Base-by-base conservation (phyloP, 148 eudicot genomes). In the Nepenthes gracilis region DNA sequence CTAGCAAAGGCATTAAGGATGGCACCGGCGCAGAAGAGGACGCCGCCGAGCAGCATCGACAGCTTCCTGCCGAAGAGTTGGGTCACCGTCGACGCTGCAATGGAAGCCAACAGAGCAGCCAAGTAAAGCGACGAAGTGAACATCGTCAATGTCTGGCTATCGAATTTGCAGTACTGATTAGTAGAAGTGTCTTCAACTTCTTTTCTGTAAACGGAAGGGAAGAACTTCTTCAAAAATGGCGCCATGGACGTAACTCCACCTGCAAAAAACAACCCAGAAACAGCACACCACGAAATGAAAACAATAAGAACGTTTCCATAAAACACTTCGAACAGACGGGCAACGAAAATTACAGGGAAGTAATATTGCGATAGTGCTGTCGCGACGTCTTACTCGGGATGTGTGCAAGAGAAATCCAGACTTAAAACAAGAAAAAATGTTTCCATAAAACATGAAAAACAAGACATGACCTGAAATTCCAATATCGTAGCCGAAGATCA, bases 211-310 rank as follows among this genome's bases (percentile, higher is more conserved):
- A 88, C 92, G 0, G 76, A 58, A 88, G 43, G 23, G 23, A 23
- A 23, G 23, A 23, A 23, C 23, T 23, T 23, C 23, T 23, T 23
- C 23, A 23, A 23, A 61, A 88, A 88, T 2, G 81, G 61, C 2
- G 79, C 75, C 96, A 88, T 88, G 0, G 96, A 70, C 33, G 92
- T 85, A 70, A 88, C 92, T 0, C 96, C 96, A 33, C 96, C 96
- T 88, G 67, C 5, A 58, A 61, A 60, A 35, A n/a, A 8, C 58
- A 40, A 57, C 4, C 13, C 12, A 12, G 32, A 34, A n/a, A 55
- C n/a, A 23, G 3, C 55, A 23, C 23, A 23, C 23, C 23, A 23
- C 23, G 23, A 23, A 23, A 23, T 23, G 23, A 23, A 23, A 23
- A 23, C 23, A 23, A 23, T 23, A 23, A 23, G 0, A 23, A 23